phyloP scores from a whole-genome alignment of 345 rosid species.

The Angophora floribunda region DNA sequence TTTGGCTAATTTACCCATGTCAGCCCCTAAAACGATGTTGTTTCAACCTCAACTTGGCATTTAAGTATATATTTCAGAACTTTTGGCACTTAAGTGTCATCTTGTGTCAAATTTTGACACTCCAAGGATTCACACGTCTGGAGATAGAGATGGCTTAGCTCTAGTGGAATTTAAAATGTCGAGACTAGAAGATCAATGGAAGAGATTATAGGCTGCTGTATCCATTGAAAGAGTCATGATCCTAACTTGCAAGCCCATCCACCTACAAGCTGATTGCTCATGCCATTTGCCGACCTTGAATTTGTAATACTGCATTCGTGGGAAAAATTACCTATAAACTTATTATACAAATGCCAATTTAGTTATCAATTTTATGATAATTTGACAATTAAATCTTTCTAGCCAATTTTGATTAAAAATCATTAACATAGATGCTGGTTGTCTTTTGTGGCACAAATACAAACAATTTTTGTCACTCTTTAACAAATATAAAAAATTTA shows the following conservation, averaged over 20 bases:
- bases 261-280: background rate
- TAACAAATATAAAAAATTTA: too few relatives aligned
- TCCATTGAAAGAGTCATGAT: background rate
- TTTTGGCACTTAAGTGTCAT: too few relatives aligned
- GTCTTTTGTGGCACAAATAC: accelerated
- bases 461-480: background rate
- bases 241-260: too few relatives aligned
- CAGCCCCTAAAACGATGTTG: too few relatives aligned
- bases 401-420: too few relatives aligned
- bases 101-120: too few relatives aligned
- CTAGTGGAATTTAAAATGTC: background rate
- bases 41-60: too few relatives aligned
- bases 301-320: background rate
- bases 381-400: too few relatives aligned
- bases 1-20: too few relatives aligned
- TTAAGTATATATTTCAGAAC: too few relatives aligned
- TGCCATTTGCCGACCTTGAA: background rate
- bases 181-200: background rate
- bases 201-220: background rate
- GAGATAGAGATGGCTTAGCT: background rate
- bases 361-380: background rate
- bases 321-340: too few relatives aligned
- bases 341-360: accelerated
- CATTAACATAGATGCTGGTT: background rate
- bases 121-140: too few relatives aligned